phyloP scores from a whole-genome alignment of 1,139 yeast species.

The Debaryomyces sp. region DNA sequence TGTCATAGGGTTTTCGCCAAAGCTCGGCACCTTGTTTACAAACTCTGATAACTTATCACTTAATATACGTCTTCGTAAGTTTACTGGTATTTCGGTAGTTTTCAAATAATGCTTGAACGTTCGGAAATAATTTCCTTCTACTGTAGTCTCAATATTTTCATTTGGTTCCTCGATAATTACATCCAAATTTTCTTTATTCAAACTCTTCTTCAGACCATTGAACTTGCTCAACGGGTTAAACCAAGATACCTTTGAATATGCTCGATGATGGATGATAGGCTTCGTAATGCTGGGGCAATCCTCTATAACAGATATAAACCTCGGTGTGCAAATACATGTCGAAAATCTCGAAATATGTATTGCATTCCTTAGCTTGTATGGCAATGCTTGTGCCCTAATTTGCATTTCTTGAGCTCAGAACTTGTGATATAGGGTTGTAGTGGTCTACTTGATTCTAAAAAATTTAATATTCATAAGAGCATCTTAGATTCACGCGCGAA shows the following conservation, averaged over 20 bases:
- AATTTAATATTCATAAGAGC: neutral
- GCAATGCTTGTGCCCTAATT: neutral
- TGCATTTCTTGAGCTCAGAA: neutral
- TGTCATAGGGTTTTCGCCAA: slow-evolving; percentile 10
- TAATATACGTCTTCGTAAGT: slow-evolving; percentile 23
- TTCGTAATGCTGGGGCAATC: neutral
- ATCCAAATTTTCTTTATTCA: neutral
- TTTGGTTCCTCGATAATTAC: slow-evolving; percentile 16
- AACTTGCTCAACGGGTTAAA: slow-evolving; percentile 24
- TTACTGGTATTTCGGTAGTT: slow-evolving; percentile 29
- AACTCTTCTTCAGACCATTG: slow-evolving; percentile 7
- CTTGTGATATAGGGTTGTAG: neutral
- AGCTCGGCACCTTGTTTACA: slow-evolving; percentile 12
- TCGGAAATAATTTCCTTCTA: slow-evolving; percentile 10
- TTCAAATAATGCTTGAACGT: slow-evolving; percentile 31
- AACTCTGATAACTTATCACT: slow-evolving; percentile 23
- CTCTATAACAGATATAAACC: neutral
- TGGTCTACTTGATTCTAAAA: neutral
- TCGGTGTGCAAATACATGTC: neutral
- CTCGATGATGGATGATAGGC: neutral
- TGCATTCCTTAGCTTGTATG: neutral
- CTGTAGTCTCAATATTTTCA: neutral
- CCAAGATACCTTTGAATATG: slow-evolving; percentile 15
- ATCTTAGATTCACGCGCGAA: slow-evolving; percentile 4
- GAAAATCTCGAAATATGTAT: neutral